Evolutionary conservation across 225 moss, liverwort and hornwort genomes (phyloP), one percentile per base, ranked within the genome.

Genomic region (Physcomitrellopsis africana): DNA sequence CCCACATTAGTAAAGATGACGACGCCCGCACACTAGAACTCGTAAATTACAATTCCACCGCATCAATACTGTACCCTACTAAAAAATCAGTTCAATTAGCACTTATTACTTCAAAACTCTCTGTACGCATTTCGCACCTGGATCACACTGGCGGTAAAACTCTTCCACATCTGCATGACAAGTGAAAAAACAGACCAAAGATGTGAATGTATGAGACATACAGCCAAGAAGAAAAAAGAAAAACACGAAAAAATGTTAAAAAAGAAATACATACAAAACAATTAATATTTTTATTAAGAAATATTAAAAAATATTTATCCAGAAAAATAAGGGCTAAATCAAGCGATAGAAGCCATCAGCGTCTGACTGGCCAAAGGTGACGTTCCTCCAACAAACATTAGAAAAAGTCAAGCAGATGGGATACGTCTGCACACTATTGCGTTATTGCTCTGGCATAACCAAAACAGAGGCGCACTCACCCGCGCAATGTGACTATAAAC

Each of bases 111-210:
- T 68, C 72, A 52, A 44, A n/a, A 56, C 62, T 68, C 52, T 57
- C 44, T 10, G 26, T 8, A 43, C 46, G 57, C 22, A 43, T 65
- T 72, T 55, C 77, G 67, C 73, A 87, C 87, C 87, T 69, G 87
- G 87, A 77, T 87, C 87, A 69, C 87, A 87, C 82, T 87, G 87
- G 72, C 87, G 82, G 49, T 87, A 87, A 60, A 87, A 87, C 72
- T 87, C 87, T 65, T 87, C 87, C 47, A 87, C 87, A 24, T 87
- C 87, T 87, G 87, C 84, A 80, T 51, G 48, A 53, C 24, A 76
- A 42, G 54, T 24, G 64, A 42, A 10, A 46, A 76, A 72, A 74
- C 27, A 62, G 72, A 65, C 24, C 12, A 69, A 72, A 72, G 46
- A 77, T 61, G 67, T 70, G 49, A 60, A 19, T 58, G 68, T 19